Base-by-base conservation (phyloP, 2,329 filamentous ascomycete genomes). In the Pyrenophora graminea region DNA sequence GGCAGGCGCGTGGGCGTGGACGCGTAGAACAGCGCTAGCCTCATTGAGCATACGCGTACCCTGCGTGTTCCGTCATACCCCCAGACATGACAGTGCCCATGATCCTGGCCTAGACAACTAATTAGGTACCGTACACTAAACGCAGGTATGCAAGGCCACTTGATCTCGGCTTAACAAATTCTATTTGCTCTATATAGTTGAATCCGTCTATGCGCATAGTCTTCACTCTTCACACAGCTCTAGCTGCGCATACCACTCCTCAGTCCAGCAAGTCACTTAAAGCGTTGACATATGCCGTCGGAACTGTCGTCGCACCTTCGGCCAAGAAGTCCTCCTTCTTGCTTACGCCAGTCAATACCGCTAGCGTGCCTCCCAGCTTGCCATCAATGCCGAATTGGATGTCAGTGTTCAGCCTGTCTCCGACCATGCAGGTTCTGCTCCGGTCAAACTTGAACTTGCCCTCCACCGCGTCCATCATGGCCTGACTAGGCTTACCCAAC, bases 381-480 rank as follows among this genome's bases (percentile, higher is more conserved):
- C 93, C 93, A 70, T 97, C 88, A 57, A 97, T 83, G 3, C 94
- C 94, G 71, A 99, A 99, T 71, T 89, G 86, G 71, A 99, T 97
- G 75, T 99, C 94, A 0, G 94, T 99, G 72, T 97, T 90, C 58
- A 96, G 79, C 25, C 94, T 82, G 73, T 99, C 94, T 6, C 94
- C 94, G 37, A 99, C 84, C 94, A 99, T 99, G 76, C 94, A 97
- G 1, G 94, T 90, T 62, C 85, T 85, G 53, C 81, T 84, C 32
- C 92, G 84, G 72, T 97, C 87, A 46, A 99, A 88, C 61, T 89
- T 82, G 74, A 97, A 97, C 75, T 96, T 96, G 51, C 93, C 93
- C 79, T 97, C 93, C 50, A 99, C 89, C 3, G 94, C 91, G 73
- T 97, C 93, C 93, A 99, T 96, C 94, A 99, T 99, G 3, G 93